Evolutionary conservation across 345 rosid species (phyloP).

Genomic region (Corchorus olitorius): DNA sequence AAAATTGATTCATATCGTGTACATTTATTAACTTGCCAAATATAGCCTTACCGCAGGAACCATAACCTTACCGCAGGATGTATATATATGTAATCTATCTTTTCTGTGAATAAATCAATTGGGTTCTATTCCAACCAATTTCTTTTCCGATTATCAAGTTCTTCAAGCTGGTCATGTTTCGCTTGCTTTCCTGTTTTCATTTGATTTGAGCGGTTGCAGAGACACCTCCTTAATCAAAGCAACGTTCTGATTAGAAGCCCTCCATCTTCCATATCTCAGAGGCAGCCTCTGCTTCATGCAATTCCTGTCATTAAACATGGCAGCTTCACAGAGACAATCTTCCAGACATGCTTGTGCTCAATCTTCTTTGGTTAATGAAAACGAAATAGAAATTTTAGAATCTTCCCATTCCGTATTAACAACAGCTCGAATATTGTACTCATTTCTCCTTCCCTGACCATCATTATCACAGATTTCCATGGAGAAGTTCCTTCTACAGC

Average conservation of each 20-base stretch:
- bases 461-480: not conserved
- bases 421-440: not conserved
- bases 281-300: constrained; percentile 6
- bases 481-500: not conserved
- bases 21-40: no score
- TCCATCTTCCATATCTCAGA: constrained; percentile 11
- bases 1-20: no score
- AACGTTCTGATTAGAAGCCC: not conserved
- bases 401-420: not conserved
- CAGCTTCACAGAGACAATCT: not conserved
- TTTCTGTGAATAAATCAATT: no score
- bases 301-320: not conserved
- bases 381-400: not conserved
- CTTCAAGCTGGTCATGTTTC: no score
- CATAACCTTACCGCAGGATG: no score
- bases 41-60: no score
- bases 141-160: no score
- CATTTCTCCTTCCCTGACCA: not conserved
- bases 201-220: not conserved
- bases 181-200: not conserved
- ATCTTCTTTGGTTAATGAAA: not conserved
- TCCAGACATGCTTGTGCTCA: not conserved
- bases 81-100: no score
- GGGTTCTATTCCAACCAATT: no score
- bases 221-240: constrained; percentile 6